Conservation (phyloP, 139 green algal species). For the Tetradesmus lagerheimii region DNA sequence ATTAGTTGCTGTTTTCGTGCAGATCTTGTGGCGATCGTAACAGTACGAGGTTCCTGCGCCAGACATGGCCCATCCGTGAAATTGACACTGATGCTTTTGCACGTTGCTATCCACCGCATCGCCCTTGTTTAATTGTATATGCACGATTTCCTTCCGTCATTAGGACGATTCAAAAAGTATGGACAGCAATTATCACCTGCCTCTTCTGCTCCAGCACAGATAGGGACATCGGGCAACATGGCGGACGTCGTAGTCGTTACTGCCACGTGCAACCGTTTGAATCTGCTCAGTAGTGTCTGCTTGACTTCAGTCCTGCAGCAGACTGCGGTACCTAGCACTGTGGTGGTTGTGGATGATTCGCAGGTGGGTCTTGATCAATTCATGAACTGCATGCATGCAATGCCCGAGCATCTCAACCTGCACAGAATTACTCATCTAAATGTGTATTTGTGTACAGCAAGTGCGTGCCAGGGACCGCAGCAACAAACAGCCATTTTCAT, state of each 20-base stretch:
- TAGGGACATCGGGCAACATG: neutral
- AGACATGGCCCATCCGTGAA: neutral
- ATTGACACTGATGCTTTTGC: no score
- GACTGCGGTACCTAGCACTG: neutral
- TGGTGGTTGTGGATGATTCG: slow-evolving; percentile 39
- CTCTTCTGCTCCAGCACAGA: neutral
- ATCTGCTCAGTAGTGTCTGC: neutral
- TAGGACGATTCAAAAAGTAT: no score
- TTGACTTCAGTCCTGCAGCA: slow-evolving; percentile 31
- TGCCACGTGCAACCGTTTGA: slow-evolving; percentile 10
- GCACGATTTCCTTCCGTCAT: no score
- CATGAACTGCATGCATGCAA: no score
- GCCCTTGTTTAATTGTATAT: no score
- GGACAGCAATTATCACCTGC: no score
- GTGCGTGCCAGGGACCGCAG: no score
- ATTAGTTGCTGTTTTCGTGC: neutral
- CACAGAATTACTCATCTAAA: no score
- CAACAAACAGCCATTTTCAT: no score
- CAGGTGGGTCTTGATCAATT: neutral
- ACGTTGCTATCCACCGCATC: no score
- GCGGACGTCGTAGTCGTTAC: neutral
- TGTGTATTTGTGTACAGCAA: no score
- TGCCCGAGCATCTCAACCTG: no score
- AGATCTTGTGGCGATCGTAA: neutral
- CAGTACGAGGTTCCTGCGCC: neutral